Evolutionary conservation across 2,329 filamentous ascomycete species (phyloP).

Genomic region (Cadophora sp.): DNA sequence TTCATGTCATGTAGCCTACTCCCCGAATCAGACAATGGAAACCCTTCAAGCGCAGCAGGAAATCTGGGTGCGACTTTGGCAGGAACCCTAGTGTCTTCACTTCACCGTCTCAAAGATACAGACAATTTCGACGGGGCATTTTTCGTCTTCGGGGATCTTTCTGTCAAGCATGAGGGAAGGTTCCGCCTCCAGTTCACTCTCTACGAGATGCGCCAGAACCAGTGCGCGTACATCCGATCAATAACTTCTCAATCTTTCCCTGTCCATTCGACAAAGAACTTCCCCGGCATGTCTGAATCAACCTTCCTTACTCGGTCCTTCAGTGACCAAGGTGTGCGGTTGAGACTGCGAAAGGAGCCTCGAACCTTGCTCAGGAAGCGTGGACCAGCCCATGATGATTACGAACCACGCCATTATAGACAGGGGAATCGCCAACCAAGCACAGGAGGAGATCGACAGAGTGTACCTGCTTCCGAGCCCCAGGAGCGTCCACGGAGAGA

Average conservation of each 20-base stretch:
- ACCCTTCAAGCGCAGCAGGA: conserved; percentile 33
- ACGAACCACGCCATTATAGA: conserved; percentile 42
- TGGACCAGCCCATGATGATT: conserved; percentile 45
- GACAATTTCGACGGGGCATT: conserved; percentile 81
- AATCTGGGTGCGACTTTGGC: conserved; percentile 61
- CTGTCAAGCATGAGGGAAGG: conserved; percentile 74
- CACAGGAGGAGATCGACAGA: neutral
- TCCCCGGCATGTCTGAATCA: conserved; percentile 81
- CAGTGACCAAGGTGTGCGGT: conserved; percentile 84
- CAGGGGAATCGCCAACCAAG: conserved; percentile 11
- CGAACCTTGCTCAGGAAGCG: conserved; percentile 53
- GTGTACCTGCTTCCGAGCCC: neutral
- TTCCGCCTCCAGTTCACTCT: conserved; percentile 80
- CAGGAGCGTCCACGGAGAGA: neutral
- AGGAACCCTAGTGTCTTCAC: conserved; percentile 79
- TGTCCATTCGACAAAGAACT: conserved; percentile 70
- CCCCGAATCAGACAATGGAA: neutral
- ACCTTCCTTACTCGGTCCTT: conserved; percentile 83
- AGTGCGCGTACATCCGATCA: conserved; percentile 40
- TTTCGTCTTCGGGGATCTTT: conserved; percentile 91
- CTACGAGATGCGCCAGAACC: conserved; percentile 66
- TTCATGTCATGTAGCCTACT: conserved; percentile 56
- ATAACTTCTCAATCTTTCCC: conserved; percentile 72
- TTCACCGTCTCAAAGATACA: conserved; percentile 81
- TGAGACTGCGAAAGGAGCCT: conserved; percentile 84